These are phyloP conservation scores for Psilocybe tampanensis DNA, from an alignment of 768 basidiomycete species.

Conservation along the genomic window DNA sequence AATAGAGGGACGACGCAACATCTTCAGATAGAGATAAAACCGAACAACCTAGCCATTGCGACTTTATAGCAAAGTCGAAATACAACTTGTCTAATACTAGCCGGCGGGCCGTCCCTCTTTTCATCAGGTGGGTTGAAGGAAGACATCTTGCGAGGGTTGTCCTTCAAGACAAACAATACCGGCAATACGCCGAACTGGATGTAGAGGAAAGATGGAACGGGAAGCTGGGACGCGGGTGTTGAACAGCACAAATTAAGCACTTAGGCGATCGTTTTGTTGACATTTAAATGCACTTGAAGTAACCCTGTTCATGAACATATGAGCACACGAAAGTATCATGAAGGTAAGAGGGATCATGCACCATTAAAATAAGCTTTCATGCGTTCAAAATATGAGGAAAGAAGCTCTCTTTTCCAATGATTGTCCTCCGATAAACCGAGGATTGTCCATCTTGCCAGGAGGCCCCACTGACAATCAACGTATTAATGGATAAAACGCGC, in stretches of 20 bases:
- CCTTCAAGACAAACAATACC: not conserved
- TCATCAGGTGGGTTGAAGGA: not conserved
- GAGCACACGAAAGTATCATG: no score
- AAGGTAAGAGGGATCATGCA: no score
- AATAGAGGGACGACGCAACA: slow-evolving; percentile 12
- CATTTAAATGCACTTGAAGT: no score
- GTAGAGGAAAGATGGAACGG: no score
- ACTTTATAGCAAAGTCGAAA: not conserved
- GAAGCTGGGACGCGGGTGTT: no score
- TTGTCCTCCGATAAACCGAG: not conserved
- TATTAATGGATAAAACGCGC: no score
- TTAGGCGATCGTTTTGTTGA: no score
- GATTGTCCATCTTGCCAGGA: not conserved
- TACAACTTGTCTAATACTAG: not conserved
- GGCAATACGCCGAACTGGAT: not conserved
- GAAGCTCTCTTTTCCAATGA: not conserved
- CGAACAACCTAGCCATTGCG: not conserved
- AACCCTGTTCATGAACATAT: no score
- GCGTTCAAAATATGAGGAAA: not conserved
- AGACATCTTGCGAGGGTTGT: not conserved
- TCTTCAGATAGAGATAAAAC: not conserved
- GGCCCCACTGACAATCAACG: no score
- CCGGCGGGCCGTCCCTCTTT: not conserved
- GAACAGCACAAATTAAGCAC: no score
- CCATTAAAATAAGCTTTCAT: no score